These are phyloP conservation scores for Dimocarpus longan DNA, from an alignment of 345 rosid genomes.

Conservation along the genomic window DNA sequence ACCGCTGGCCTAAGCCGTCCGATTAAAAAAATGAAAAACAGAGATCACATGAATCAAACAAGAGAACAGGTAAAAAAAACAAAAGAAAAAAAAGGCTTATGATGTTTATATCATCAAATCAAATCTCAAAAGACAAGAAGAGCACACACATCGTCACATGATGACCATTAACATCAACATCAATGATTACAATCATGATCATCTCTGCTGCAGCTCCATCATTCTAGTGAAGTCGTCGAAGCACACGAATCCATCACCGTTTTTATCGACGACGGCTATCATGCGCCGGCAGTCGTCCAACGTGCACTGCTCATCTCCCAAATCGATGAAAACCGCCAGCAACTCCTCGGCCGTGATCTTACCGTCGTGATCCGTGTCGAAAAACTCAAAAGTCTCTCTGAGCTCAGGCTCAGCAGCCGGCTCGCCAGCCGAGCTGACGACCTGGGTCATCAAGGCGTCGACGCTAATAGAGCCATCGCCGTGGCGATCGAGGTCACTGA, in stretches of 20 bases:
- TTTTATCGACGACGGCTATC: constrained; percentile 76
- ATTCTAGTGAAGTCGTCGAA: constrained; percentile 77
- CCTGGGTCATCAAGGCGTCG: constrained; percentile 50
- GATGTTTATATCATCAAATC: not conserved
- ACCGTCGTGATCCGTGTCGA: constrained; percentile 90
- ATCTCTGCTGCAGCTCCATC: constrained; percentile 62
- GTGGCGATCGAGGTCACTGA: constrained; percentile 55
- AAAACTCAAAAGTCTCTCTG: constrained; percentile 67
- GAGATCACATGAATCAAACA: not conserved
- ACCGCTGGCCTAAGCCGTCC: not conserved
- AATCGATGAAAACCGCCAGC: constrained; percentile 41
- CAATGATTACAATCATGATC: constrained; percentile 1
- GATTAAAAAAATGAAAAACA: not conserved
- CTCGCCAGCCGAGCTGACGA: constrained; percentile 48
- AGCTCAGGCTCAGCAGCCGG: constrained; percentile 64
- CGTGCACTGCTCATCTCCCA: constrained; percentile 79
- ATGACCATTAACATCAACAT: constrained; percentile 16
- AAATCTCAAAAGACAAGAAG: too few relatives aligned
- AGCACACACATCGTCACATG: constrained; percentile 24
- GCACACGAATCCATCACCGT: constrained; percentile 87
- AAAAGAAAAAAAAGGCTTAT: not conserved
- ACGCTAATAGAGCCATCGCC: constrained; percentile 56
- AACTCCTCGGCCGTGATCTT: constrained; percentile 86
- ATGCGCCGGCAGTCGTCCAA: constrained; percentile 90
- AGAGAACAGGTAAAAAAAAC: not conserved